Evolutionary conservation across 306 rosid genomes (phyloP), one percentile per base, ranked within the genome.

Genomic region (Quillaja saponaria): DNA sequence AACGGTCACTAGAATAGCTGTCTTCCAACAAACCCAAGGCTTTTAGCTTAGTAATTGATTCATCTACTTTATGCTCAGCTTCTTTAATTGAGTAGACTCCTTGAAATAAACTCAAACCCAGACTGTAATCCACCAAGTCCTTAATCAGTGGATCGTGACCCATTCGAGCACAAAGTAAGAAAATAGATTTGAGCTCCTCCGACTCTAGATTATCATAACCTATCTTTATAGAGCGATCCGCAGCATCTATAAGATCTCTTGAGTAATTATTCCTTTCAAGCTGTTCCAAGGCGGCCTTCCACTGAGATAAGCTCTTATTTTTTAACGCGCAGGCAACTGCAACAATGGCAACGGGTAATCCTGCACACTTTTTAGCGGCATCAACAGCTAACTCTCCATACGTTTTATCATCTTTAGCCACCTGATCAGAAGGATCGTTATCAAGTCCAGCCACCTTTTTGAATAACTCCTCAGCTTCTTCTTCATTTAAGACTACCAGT

Each of bases 31-130:
- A 28, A 45, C 63, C 52, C 1, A 38, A 42, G 31, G 28, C 16
- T 8, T 56, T 69, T 11, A 75, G 34, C 63, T 14, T 63, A 4
- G 3, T n/a, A 13, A 75, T 25, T 40, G 41, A 19, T 2, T 0
- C 8, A 2, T 15, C 2, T 6, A 64, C 54, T 64, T 40, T 49
- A 10, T 9, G 6, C 34, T 68, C 12, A 1, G 59, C 57, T 35
- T 69, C 72, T 15, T 12, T 21, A 6, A 45, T 50, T 0, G 59
- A 63, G 33, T 58, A 1, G 18, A 45, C 9, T 3, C 54, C 68
- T 45, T 64, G 38, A 12, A 76, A 60, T 25, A 64, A 42, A 17
- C 72, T 49, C 48, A 69, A 17, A 12, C 78, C 80, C 51, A 61
- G 55, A 37, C 58, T 48, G 4, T 69, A n/a, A 34, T 34, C 64